phyloP scores from a whole-genome alignment of 345 rosid species.

The Acer yangbiense region DNA sequence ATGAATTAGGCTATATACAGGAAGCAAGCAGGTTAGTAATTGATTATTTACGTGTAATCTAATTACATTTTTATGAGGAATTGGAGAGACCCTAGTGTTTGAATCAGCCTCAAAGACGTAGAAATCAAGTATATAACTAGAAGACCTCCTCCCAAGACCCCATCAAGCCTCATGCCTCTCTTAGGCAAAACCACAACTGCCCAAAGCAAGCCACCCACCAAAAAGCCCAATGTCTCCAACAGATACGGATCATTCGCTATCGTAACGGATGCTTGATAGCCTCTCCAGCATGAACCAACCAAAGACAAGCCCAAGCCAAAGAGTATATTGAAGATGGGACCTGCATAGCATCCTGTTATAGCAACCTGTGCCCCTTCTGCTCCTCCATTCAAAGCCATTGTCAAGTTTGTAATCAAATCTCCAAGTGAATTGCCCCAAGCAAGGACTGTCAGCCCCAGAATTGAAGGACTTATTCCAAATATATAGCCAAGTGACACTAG shows the following conservation, averaged over 20 bases:
- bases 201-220: slow-evolving; percentile 73
- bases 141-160: slow-evolving; percentile 69
- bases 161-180: slow-evolving; percentile 70
- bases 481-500: slow-evolving; percentile 70
- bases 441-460: slow-evolving; percentile 76
- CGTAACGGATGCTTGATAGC: slow-evolving; percentile 49
- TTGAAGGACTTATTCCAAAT: slow-evolving; percentile 63
- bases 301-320: slow-evolving; percentile 80
- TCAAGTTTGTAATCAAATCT: slow-evolving; percentile 70
- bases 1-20: slow-evolving; percentile 1
- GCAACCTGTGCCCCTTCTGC: slow-evolving; percentile 74
- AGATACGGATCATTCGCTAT: slow-evolving; percentile 58
- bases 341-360: slow-evolving; percentile 84
- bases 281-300: slow-evolving; percentile 53
- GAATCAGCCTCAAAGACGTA: slow-evolving; percentile 56
- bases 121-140: slow-evolving; percentile 58
- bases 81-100: slow-evolving; percentile 34
- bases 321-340: slow-evolving; percentile 78
- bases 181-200: slow-evolving; percentile 69
- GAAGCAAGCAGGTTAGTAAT: neutral
- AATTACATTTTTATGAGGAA: slow-evolving; percentile 6
- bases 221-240: slow-evolving; percentile 71
- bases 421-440: slow-evolving; percentile 98
- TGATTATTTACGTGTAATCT: neutral
- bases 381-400: slow-evolving; percentile 73